Percentiles rank a stretch among this genome's conserved stretches.
Conservation (phyloP, 2,329 filamentous ascomycete genomes). For the Scleromitrula shiraiana region DNA sequence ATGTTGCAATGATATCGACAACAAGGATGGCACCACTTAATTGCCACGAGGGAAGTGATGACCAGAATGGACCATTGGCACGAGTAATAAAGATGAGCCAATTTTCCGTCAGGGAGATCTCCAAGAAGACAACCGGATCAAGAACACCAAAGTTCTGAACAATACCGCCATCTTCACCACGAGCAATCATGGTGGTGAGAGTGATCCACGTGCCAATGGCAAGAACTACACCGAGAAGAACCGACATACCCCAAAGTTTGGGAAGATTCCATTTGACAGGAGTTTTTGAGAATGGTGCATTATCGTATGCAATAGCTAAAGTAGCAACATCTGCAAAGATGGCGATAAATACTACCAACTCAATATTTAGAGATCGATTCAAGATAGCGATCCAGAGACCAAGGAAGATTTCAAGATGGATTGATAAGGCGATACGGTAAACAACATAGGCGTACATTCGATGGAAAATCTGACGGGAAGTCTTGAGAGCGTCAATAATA, state of each 20-base stretch:
- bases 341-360: conserved; percentile 87
- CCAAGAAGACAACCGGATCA: conserved; percentile 78
- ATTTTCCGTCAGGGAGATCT: conserved; percentile 87
- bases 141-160: conserved; percentile 81
- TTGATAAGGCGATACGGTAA: conserved; percentile 86
- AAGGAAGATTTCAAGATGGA: conserved; percentile 86
- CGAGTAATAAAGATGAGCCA: conserved; percentile 96
- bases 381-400: conserved; percentile 87
- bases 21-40: conserved; percentile 67
- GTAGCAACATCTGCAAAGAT: conserved; percentile 93
- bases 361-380: conserved; percentile 75
- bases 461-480: conserved; percentile 90
- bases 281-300: conserved; percentile 75
- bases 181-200: conserved; percentile 71
- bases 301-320: conserved; percentile 87
- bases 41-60: conserved; percentile 81
- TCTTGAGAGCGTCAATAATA: conserved; percentile 89
- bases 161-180: conserved; percentile 67
- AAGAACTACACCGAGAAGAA: conserved; percentile 73
- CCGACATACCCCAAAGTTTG: conserved; percentile 88
- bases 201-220: conserved; percentile 83
- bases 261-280: conserved; percentile 94
- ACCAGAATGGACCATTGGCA: conserved; percentile 89
- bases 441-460: conserved; percentile 96
- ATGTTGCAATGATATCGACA: conserved; percentile 76